Percentiles rank a stretch among this genome's conserved stretches.
These are phyloP conservation scores for Cryptococcus maquisensis DNA, from an alignment of 1,284 basidiomycete species.

Conservation along the genomic window DNA sequence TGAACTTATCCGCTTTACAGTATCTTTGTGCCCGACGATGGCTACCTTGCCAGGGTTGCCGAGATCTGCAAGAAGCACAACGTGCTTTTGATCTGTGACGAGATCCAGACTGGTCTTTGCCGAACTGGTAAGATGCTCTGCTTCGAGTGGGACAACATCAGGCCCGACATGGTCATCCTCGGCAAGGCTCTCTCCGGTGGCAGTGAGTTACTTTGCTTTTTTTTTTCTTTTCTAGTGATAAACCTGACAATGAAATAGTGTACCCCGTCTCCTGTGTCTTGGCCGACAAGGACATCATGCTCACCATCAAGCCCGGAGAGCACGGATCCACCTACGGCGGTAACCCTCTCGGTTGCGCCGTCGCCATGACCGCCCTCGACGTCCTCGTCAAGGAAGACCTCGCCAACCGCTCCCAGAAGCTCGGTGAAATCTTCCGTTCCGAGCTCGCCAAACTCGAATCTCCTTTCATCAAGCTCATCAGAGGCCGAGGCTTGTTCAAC, in stretches of 20 bases:
- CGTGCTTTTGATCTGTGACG: conserved; percentile 92
- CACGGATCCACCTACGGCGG: conserved; percentile 96
- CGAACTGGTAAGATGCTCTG: conserved; percentile 58
- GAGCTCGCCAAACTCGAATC: conserved; percentile 63
- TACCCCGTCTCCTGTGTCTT: conserved; percentile 96
- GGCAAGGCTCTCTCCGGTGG: conserved; percentile 96
- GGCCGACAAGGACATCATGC: conserved; percentile 84
- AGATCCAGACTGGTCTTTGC: conserved; percentile 78
- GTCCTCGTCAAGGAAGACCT: conserved; percentile 85
- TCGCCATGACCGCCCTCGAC: conserved; percentile 83
- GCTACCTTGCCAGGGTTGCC: conserved; percentile 74
- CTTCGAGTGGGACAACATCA: conserved; percentile 80
- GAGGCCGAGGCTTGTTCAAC: conserved; percentile 85
- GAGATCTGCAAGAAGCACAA: conserved; percentile 90
- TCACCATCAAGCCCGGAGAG: conserved; percentile 92
- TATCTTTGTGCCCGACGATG: conserved; percentile 85
- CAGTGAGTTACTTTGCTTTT: conserved; percentile 52
- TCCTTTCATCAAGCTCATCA: conserved; percentile 67
- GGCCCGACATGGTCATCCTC: conserved; percentile 88
- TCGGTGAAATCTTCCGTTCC: conserved; percentile 78
- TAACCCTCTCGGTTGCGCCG: conserved; percentile 92
- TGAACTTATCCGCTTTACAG: conserved; percentile 46
- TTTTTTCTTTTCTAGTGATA: background rate
- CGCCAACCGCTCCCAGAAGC: conserved; percentile 66
- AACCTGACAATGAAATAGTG: conserved; percentile 52